Evolutionary conservation across 1,284 basidiomycete species (phyloP).

Genomic region (Cerrena zonata): DNA sequence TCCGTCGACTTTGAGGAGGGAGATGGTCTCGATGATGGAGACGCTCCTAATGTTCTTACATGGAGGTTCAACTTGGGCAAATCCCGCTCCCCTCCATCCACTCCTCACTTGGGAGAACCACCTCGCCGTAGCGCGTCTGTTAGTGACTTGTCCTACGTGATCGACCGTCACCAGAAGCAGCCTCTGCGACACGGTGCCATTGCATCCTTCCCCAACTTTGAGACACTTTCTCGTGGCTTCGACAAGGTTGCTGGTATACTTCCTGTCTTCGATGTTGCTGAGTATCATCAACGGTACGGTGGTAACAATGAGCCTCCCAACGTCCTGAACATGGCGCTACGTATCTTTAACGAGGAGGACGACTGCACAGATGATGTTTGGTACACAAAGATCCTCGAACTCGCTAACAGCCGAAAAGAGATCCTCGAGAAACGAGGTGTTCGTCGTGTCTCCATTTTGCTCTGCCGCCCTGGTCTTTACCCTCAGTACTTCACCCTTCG

Average conservation of each 20-base stretch:
- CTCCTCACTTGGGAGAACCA: constrained; percentile 61
- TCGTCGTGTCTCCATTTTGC: constrained; percentile 86
- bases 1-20: constrained; percentile 93
- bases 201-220: constrained; percentile 79
- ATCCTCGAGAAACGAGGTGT: constrained; percentile 74
- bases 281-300: constrained; percentile 74
- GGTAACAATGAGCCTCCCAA: constrained; percentile 73
- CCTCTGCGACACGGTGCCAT: constrained; percentile 85
- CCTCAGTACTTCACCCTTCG: constrained; percentile 94
- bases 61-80: constrained; percentile 93
- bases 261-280: constrained; percentile 64
- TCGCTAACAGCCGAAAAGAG: constrained; percentile 68
- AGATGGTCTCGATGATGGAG: constrained; percentile 72
- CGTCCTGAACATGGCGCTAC: constrained; percentile 89
- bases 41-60: constrained; percentile 73
- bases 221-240: constrained; percentile 70
- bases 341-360: constrained; percentile 73
- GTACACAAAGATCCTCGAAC: constrained; percentile 67
- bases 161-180: constrained; percentile 76
- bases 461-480: constrained; percentile 88
- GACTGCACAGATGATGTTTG: constrained; percentile 77
- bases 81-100: constrained; percentile 78
- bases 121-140: constrained; percentile 75
- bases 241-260: constrained; percentile 63
- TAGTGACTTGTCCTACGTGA: constrained; percentile 88